Percentiles rank a stretch among this genome's conserved stretches.
Evolutionary conservation across 495 filamentous ascomycete species (phyloP).

Genomic region (Podospora didyma): DNA sequence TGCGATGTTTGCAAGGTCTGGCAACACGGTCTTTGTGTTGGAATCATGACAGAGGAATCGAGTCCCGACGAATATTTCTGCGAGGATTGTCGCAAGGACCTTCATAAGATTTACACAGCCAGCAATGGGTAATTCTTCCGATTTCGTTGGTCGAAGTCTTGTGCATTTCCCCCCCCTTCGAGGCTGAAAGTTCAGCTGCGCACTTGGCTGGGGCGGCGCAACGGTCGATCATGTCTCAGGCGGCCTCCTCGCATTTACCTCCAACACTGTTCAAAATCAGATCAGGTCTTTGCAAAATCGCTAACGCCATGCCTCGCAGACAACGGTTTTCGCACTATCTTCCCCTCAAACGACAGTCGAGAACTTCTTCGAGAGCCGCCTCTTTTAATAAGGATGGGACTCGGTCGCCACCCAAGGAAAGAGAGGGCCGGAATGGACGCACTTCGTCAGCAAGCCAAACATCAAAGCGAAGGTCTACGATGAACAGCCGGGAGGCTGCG

Average conservation of each 20-base stretch:
- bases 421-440: slow-evolving; percentile 42
- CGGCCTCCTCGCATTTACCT: slow-evolving; percentile 4
- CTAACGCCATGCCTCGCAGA: slow-evolving; percentile 38
- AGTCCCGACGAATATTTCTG: slow-evolving; percentile 98
- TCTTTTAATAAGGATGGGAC: slow-evolving; percentile 55
- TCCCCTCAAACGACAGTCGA: slow-evolving; percentile 45
- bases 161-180: not conserved
- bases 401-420: slow-evolving; percentile 46
- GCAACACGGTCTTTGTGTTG: slow-evolving; percentile 98
- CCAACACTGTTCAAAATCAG: not conserved
- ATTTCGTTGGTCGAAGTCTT: slow-evolving; percentile 2
- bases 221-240: slow-evolving; percentile 23
- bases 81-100: slow-evolving; percentile 85
- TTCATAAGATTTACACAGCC: slow-evolving; percentile 76
- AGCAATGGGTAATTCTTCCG: slow-evolving; percentile 72
- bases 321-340: slow-evolving; percentile 55
- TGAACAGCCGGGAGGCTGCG: slow-evolving; percentile 94
- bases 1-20: slow-evolving; percentile 97
- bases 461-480: slow-evolving; percentile 88
- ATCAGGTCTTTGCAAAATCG: not conserved
- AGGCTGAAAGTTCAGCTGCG: slow-evolving; percentile 25
- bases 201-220: slow-evolving; percentile 20
- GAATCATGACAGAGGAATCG: slow-evolving; percentile 87
- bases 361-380: slow-evolving; percentile 48
- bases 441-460: slow-evolving; percentile 42